Percentiles rank a stretch among this genome's conserved stretches.
Conservation (phyloP, 305 asterid genomes). For the Petunia hybrid region DNA sequence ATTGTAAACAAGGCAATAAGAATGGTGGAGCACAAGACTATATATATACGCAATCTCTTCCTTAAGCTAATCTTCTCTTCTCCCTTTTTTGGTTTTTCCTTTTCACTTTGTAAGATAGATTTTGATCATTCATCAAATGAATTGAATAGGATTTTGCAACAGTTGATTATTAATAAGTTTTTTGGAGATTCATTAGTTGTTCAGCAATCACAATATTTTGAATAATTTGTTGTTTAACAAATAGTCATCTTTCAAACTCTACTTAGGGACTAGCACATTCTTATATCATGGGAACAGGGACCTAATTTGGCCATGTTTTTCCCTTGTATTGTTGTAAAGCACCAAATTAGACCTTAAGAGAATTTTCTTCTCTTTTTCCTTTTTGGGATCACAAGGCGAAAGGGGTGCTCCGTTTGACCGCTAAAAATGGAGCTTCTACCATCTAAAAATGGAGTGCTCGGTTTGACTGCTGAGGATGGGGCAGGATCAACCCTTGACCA, state of each 20-base stretch:
- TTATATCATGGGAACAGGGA: too few relatives aligned
- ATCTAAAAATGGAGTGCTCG: too few relatives aligned
- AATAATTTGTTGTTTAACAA: not conserved
- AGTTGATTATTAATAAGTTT: not conserved
- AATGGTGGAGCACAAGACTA: constrained; percentile 39
- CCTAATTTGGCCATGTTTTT: too few relatives aligned
- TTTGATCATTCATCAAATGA: not conserved
- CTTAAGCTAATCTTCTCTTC: constrained; percentile 30
- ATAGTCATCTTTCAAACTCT: not conserved
- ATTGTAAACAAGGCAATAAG: constrained; percentile 37
- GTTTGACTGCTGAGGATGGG: too few relatives aligned
- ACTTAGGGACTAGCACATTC: not conserved
- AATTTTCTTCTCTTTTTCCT: too few relatives aligned
- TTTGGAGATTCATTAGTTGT: not conserved
- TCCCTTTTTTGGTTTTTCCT: not conserved
- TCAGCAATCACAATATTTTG: not conserved
- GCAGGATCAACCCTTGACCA: too few relatives aligned
- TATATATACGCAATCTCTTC: constrained; percentile 54
- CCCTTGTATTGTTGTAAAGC: too few relatives aligned
- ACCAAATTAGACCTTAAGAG: too few relatives aligned
- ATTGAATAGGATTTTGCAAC: constrained; percentile 14
- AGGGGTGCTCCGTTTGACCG: too few relatives aligned
- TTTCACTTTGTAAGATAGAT: constrained; percentile 21
- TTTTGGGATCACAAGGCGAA: too few relatives aligned
- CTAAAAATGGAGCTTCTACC: too few relatives aligned